Evolutionary conservation across 2,329 filamentous ascomycete species (phyloP).

Genomic region (Celoporthe dispersa): DNA sequence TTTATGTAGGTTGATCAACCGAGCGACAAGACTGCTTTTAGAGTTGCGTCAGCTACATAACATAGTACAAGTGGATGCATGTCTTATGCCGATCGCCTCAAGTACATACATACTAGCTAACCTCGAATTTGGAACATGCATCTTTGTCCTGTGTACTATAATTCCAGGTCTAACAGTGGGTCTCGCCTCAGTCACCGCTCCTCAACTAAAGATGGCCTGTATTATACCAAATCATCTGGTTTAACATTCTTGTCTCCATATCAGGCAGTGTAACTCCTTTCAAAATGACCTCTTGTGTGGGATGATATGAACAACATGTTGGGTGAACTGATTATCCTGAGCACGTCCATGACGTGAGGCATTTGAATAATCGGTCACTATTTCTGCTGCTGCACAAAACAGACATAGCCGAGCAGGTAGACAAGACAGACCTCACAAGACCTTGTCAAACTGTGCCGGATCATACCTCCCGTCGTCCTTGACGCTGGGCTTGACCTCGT

Average conservation of each 20-base stretch:
- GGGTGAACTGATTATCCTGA: not conserved
- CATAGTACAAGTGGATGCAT: not conserved
- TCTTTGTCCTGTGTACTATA: not conserved
- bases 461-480: slow-evolving; percentile 48
- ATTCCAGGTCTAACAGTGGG: not conserved
- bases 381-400: not conserved
- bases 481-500: slow-evolving; percentile 55
- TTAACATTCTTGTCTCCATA: no score
- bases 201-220: not conserved
- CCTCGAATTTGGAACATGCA: not conserved
- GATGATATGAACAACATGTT: not conserved
- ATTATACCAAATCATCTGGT: no score
- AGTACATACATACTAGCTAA: not conserved
- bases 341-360: not conserved
- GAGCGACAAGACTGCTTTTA: not conserved
- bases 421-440: slow-evolving; percentile 1
- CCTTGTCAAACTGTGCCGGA: slow-evolving; percentile 26
- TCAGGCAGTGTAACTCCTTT: no score
- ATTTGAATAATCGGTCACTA: not conserved
- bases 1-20: not conserved
- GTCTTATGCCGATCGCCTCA: not conserved
- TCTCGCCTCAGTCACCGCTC: not conserved
- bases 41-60: not conserved
- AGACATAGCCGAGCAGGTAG: not conserved
- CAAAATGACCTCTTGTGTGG: not conserved